Evolutionary conservation across 768 basidiomycete species (phyloP).

Genomic region (Panaeolus cyanescens): DNA sequence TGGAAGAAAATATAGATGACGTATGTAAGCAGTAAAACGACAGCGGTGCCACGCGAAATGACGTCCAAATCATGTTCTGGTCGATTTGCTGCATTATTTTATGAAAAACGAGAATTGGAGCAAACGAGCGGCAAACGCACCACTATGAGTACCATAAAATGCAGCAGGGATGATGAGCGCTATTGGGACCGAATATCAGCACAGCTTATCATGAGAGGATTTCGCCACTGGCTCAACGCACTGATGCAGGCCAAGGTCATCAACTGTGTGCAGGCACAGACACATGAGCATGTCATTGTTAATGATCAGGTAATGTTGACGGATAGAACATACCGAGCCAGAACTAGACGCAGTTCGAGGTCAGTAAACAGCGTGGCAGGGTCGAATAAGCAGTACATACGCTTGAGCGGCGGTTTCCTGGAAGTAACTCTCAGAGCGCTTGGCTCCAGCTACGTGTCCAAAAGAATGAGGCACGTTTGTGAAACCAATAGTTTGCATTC

Average conservation of each 20-base stretch:
- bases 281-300: background rate
- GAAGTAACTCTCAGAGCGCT: constrained; percentile 70
- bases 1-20: constrained; percentile 76
- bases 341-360: constrained; percentile 32
- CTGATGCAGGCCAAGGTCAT: constrained; percentile 89
- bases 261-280: constrained; percentile 39
- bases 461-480: background rate
- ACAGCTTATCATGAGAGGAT: background rate
- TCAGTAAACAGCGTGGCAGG: constrained; percentile 6
- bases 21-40: constrained; percentile 76
- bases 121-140: constrained; percentile 7
- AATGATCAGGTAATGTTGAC: background rate
- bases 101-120: constrained; percentile 17
- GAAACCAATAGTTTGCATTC: constrained; percentile 15
- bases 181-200: constrained; percentile 15
- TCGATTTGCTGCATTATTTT: background rate
- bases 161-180: constrained; percentile 92
- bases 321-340: constrained; percentile 40
- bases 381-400: constrained; percentile 39
- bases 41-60: constrained; percentile 81
- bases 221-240: constrained; percentile 33
- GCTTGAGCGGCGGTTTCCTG: constrained; percentile 86
- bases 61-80: constrained; percentile 55
- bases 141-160: constrained; percentile 52
- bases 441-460: constrained; percentile 55